Evolutionary conservation across 2,329 filamentous ascomycete genomes (phyloP), one percentile per base, ranked within the genome.

Genomic region (Colletotrichum graminicola): DNA sequence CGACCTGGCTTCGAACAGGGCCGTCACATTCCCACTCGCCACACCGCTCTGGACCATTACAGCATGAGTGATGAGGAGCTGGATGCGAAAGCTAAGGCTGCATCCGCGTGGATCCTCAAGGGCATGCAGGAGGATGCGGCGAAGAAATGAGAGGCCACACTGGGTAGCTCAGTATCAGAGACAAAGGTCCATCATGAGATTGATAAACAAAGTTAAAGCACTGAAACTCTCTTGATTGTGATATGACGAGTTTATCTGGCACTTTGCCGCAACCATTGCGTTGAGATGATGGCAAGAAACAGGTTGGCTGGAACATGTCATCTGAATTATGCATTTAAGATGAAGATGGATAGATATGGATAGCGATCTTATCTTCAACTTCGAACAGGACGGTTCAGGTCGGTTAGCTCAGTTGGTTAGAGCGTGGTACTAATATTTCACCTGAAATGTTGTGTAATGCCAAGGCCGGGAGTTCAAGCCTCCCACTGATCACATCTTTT

Each of bases 1-100:
- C 88, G 94, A 1, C 90, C 92, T 0, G 94, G 86, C 2, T 88
- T 95, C 23, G 90, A 95, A 82, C 93, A 91, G 80, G 94, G 93
- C 26, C 85, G 90, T 66, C 86, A 95, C 81, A 90, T 95, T 16
- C 93, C 93, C 3, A 84, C 87, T 14, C 87, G 82, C 39, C 89
- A 94, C 76, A 91, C 86, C 76, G 90, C 92, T 32, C 80, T 92
- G 66, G 81, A 85, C 0, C 74, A 83, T 18, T 76, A 81, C 72
- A 81, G 80, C 52, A 73, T 84, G 75, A 82, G 80, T 0, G 84
- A 86, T 65, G 86, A 87, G 74, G 84, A 87, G 77, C 83, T 89
- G 74, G 90, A 93, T 59, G 82, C 86, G 75, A 78, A 85, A 75
- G 91, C 89, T 11, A 85, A 81, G 39, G 79, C 84, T 2, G 63